A percentile compares a stretch with the other conserved stretches of the same genome.
phyloP scores from a whole-genome alignment of 805 yeast genomes.

The Saccharomycopsis fermentans region DNA sequence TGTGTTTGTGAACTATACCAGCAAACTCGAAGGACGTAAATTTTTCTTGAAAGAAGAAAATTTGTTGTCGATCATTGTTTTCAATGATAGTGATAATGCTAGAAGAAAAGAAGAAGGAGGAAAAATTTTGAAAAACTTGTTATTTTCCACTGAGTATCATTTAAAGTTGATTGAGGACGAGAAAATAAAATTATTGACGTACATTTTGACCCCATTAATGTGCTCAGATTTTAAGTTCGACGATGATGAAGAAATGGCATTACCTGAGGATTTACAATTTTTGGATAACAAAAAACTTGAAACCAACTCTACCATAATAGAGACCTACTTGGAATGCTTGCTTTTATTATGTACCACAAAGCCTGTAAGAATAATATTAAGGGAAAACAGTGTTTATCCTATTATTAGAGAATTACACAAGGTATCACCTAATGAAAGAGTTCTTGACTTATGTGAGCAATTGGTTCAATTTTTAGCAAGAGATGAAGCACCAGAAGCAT shows the following conservation, averaged over 20 bases:
- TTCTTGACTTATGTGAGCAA: constrained; percentile 68
- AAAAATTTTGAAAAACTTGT: constrained; percentile 79
- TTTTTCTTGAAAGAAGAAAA: constrained; percentile 70
- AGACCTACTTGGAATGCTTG: constrained; percentile 70
- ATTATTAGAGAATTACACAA: constrained; percentile 79
- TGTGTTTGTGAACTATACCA: constrained; percentile 83
- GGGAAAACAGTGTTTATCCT: constrained; percentile 79
- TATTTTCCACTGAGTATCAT: constrained; percentile 73
- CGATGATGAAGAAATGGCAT: constrained; percentile 75
- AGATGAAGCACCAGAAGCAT: constrained; percentile 55
- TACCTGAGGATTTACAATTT: constrained; percentile 83
- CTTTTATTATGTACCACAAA: constrained; percentile 70
- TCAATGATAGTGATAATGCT: constrained; percentile 66
- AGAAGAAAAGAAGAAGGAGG: constrained; percentile 88
- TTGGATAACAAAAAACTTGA: constrained; percentile 73
- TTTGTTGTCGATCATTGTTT: constrained; percentile 69
- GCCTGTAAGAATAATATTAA: constrained; percentile 60
- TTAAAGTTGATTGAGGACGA: constrained; percentile 46
- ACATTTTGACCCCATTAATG: constrained; percentile 71
- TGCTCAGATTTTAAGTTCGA: constrained; percentile 62
- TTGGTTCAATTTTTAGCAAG: constrained; percentile 86
- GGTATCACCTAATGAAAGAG: constrained; percentile 34
- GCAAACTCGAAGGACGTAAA: constrained; percentile 62
- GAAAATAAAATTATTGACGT: constrained; percentile 66
- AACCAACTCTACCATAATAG: constrained; percentile 51